Conservation (phyloP, 2,329 filamentous ascomycete genomes). For the Chaetothyriales sp. region DNA sequence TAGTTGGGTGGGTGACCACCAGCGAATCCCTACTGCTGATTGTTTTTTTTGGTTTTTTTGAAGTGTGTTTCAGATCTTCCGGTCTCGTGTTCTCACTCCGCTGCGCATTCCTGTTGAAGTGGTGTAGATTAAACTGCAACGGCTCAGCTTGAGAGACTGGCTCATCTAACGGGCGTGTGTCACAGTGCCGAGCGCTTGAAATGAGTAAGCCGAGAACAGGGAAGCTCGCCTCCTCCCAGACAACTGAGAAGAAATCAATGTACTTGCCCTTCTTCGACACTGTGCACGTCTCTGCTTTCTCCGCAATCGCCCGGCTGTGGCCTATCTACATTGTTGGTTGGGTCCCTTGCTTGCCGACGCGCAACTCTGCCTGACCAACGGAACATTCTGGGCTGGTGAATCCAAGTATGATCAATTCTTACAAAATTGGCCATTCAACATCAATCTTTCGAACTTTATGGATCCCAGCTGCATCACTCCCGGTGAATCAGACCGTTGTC, state of each 20-base stretch:
- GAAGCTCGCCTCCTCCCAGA: not conserved
- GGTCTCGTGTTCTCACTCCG: not conserved
- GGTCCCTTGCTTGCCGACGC: no score
- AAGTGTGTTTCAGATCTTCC: no score
- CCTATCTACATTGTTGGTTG: not conserved
- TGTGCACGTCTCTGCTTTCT: no score
- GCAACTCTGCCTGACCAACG: not conserved
- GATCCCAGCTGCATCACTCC: not conserved
- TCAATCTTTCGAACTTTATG: not conserved
- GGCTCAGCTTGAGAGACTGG: not conserved
- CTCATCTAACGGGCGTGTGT: not conserved
- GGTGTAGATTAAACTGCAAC: not conserved
- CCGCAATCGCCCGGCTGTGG: not conserved
- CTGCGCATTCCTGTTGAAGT: not conserved
- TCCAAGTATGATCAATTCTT: not conserved
- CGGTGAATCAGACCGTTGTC: not conserved
- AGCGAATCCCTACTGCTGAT: no score
- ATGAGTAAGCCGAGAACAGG: not conserved
- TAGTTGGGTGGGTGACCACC: no score
- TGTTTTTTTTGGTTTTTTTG: no score
- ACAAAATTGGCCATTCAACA: not conserved
- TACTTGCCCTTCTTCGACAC: no score
- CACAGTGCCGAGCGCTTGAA: not conserved
- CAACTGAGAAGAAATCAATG: not conserved
- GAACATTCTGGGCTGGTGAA: not conserved